Percentiles rank a stretch among this genome's conserved stretches.
phyloP scores from a whole-genome alignment of 805 yeast species.

The Candida golubevii region DNA sequence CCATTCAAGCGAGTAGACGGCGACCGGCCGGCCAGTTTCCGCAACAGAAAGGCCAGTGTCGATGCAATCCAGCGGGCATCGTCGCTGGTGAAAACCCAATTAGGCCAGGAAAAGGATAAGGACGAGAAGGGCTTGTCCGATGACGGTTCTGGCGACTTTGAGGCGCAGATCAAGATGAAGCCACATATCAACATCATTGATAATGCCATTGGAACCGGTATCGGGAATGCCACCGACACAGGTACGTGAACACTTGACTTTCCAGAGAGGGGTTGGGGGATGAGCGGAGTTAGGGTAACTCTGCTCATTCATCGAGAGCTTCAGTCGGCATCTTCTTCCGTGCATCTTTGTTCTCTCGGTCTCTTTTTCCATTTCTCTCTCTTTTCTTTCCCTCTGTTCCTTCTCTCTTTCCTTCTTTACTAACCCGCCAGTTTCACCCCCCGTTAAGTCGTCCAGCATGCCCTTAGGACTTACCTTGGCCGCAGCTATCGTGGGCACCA shows the following conservation, averaged over 20 bases:
- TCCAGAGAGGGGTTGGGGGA: too few species aligned
- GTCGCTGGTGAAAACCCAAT: slow-evolving; percentile 10
- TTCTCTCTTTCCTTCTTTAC: too few species aligned
- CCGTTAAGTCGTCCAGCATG: not conserved
- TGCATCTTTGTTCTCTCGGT: too few species aligned
- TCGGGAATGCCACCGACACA: too few species aligned
- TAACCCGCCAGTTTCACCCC: too few species aligned
- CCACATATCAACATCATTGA: not conserved
- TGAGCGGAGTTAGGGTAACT: too few species aligned
- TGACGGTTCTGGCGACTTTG: not conserved
- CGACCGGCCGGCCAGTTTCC: slow-evolving; percentile 11
- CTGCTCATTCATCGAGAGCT: too few species aligned
- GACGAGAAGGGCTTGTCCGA: not conserved
- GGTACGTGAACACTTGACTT: too few species aligned
- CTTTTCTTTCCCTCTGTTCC: too few species aligned
- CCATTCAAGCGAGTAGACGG: slow-evolving; percentile 46
- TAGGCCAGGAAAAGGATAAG: not conserved
- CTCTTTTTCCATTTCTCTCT: too few species aligned
- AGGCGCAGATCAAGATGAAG: not conserved
- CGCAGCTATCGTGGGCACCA: not conserved
- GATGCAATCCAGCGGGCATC: slow-evolving; percentile 7
- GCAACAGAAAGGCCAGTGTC: slow-evolving; percentile 5
- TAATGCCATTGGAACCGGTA: not conserved
- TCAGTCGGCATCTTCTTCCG: too few species aligned
- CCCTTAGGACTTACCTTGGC: not conserved